Conservation (phyloP, 2,329 filamentous ascomycete genomes). For the Colletotrichum theobromicola region DNA sequence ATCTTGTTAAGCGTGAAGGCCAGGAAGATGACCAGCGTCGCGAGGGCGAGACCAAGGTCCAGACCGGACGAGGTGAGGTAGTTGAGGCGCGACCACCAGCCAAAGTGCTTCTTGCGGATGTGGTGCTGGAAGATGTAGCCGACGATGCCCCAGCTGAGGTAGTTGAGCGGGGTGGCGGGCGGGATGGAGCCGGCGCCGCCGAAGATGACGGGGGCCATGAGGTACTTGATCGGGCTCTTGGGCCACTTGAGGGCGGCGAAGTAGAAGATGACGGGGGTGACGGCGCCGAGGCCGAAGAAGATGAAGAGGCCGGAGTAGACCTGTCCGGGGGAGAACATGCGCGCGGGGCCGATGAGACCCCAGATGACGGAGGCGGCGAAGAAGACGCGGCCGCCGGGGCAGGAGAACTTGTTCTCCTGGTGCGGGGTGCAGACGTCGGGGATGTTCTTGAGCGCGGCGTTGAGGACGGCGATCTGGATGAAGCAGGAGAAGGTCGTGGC, state of each 20-base stretch:
- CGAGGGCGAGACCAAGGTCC: constrained; percentile 71
- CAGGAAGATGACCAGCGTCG: constrained; percentile 74
- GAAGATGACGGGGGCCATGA: constrained; percentile 69
- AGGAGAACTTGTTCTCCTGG: constrained; percentile 65
- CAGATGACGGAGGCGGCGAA: constrained; percentile 72
- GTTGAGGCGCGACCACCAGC: constrained; percentile 78
- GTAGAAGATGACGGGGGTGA: constrained; percentile 58
- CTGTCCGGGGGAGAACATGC: constrained; percentile 67
- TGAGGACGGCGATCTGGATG: constrained; percentile 69
- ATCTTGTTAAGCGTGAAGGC: constrained; percentile 69
- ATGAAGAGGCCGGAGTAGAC: constrained; percentile 65
- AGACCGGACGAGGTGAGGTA: constrained; percentile 74
- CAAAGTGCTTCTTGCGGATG: constrained; percentile 67
- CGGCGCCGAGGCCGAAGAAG: constrained; percentile 64
- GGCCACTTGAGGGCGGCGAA: constrained; percentile 54
- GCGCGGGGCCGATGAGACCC: constrained; percentile 68
- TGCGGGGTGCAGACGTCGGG: constrained; percentile 64
- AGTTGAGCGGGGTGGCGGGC: constrained; percentile 75
- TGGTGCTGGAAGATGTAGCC: constrained; percentile 74
- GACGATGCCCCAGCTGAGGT: constrained; percentile 75
- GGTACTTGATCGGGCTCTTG: constrained; percentile 52
- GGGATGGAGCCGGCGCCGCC: constrained; percentile 64
- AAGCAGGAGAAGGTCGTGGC: constrained; percentile 71
- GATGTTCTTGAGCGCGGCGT: constrained; percentile 66
- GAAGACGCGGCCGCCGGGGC: constrained; percentile 67